These are phyloP conservation scores for Pyricularia pennisetigena DNA, from an alignment of 2,329 filamentous ascomycete genomes.

Conservation along the genomic window DNA sequence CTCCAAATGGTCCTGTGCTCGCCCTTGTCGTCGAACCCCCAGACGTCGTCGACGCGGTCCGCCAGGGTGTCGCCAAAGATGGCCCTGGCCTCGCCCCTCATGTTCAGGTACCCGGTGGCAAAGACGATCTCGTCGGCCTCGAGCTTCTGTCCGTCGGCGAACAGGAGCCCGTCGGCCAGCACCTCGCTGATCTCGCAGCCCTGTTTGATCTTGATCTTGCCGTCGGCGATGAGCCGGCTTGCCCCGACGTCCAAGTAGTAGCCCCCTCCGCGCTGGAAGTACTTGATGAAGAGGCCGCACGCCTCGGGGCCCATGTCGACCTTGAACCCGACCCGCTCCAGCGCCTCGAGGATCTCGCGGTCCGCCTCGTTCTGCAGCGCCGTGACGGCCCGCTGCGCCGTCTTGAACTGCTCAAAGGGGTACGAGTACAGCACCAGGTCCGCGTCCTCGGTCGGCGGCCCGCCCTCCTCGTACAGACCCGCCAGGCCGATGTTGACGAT, in stretches of 20 bases:
- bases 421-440: slow-evolving; percentile 41
- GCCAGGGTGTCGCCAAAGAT: slow-evolving; percentile 55
- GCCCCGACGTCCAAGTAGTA: slow-evolving; percentile 51
- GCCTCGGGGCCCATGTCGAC: slow-evolving; percentile 45
- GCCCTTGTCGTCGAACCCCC: slow-evolving; percentile 48
- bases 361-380: slow-evolving; percentile 24
- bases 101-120: slow-evolving; percentile 53
- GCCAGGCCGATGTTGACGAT: slow-evolving; percentile 33
- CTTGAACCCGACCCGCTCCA: slow-evolving; percentile 46
- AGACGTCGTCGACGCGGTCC: slow-evolving; percentile 45
- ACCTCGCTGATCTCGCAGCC: slow-evolving; percentile 39
- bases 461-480: slow-evolving; percentile 25
- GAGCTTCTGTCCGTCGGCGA: slow-evolving; percentile 38
- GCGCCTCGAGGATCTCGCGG: slow-evolving; percentile 30
- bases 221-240: slow-evolving; percentile 42
- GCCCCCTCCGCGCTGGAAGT: slow-evolving; percentile 49
- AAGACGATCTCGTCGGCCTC: slow-evolving; percentile 47
- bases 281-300: slow-evolving; percentile 46
- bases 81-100: slow-evolving; percentile 49
- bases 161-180: slow-evolving; percentile 24
- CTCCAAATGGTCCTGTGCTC: slow-evolving; percentile 50
- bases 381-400: slow-evolving; percentile 33
- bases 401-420: slow-evolving; percentile 41
- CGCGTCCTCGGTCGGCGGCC: slow-evolving; percentile 44
- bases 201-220: slow-evolving; percentile 44